Evolutionary conservation across 495 filamentous ascomycete genomes (phyloP), one percentile per base, ranked within the genome.

Genomic region (Penicillium malachiteum): DNA sequence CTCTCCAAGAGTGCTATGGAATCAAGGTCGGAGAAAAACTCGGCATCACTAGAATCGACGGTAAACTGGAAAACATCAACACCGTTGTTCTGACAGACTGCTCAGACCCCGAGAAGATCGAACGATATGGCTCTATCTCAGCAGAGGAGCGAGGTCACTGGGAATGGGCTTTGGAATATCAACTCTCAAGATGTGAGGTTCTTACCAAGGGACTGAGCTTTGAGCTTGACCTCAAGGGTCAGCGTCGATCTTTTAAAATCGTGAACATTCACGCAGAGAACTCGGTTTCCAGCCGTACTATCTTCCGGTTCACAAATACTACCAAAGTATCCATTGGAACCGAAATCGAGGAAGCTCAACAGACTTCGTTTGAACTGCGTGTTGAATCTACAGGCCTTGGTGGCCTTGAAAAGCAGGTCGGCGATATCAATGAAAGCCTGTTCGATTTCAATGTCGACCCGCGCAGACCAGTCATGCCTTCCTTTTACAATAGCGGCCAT

Each of bases 351-450:
- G 51, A 45, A 16, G 41, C 40, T 5, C 48, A 54, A 50, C 53
- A 72, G 48, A 39, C 42, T 31, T 6, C 42, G 6, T 54, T 56
- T 57, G 34, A 44, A 10, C 58, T 76, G 16, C 16, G 60, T 31
- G 71, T 78, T 45, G 60, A 66, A 21, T 14, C 66, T 13, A 17
- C 49, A 21, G 73, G 79, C 12, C 77, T 92, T 26, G 83, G 84
- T 34, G 88, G 87, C 14, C 77, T 92, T 51, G 74, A 79, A 18
- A 74, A 73, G 21, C 89, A 86, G 57, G 77, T 87, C 55, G 72
- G 77, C 52, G 77, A 79, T 58, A 81, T 89, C 54, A 92, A 94
- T 64, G 70, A 86, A 37, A 79, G 84, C 26, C 75, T 96, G 18
- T 68, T 77, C 16, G 77, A 80, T 43, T 84, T 90, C 54, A 81